Evolutionary conservation across 2,329 filamentous ascomycete species (phyloP).

Genomic region (Aureobasidium sp.): DNA sequence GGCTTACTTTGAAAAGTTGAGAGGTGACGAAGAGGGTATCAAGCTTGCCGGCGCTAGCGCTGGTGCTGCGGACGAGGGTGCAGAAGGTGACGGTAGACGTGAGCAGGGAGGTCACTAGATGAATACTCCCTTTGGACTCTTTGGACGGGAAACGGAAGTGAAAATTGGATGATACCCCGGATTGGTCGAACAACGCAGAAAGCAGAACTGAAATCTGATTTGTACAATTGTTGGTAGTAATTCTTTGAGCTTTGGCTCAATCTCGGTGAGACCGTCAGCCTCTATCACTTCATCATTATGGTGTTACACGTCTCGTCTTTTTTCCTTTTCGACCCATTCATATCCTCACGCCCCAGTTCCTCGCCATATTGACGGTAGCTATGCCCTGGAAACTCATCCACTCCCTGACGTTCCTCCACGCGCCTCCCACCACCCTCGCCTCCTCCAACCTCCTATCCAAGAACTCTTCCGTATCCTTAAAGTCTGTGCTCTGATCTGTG

Average conservation of each 20-base stretch:
- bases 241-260: background rate
- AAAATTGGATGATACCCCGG: background rate
- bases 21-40: conserved; percentile 76
- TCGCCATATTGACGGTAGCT: conserved; percentile 70
- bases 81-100: conserved; percentile 9
- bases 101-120: conserved; percentile 20
- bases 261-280: background rate
- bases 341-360: conserved; percentile 81
- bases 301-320: background rate
- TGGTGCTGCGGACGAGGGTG: conserved; percentile 25
- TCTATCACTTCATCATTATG: background rate
- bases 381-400: conserved; percentile 78
- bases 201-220: background rate
- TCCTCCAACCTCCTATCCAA: conserved; percentile 69
- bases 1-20: conserved; percentile 85
- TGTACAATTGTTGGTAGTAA: background rate
- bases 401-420: conserved; percentile 58
- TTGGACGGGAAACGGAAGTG: background rate
- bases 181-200: background rate
- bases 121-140: background rate
- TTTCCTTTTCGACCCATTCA: conserved; percentile 32
- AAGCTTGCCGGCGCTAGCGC: conserved; percentile 51
- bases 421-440: conserved; percentile 54
- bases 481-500: conserved; percentile 68
- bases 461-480: conserved; percentile 71